Percentiles rank a stretch among this genome's conserved stretches.
Evolutionary conservation across 1,284 basidiomycete genomes (phyloP).

Genomic region (Puccinia triticina): DNA sequence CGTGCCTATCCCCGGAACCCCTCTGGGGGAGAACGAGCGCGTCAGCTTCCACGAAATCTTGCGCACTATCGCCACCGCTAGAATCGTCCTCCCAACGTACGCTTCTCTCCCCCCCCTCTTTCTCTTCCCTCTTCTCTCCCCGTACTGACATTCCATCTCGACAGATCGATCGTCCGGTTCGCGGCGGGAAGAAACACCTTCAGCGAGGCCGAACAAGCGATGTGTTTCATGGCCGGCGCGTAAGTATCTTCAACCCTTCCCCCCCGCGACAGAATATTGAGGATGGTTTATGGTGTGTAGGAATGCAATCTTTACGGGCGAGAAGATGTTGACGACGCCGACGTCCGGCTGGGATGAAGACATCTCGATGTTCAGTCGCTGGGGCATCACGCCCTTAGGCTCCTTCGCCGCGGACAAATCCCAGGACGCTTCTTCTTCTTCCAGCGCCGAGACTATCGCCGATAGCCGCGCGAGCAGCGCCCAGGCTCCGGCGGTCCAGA

Average conservation of each 20-base stretch:
- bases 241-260: neutral
- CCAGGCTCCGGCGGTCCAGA: neutral
- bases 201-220: constrained; percentile 87
- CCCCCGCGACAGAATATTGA: no score
- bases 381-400: constrained; percentile 91
- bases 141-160: neutral
- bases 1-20: constrained; percentile 68
- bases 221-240: constrained; percentile 98
- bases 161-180: constrained; percentile 84
- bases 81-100: constrained; percentile 79
- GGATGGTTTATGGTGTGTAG: neutral
- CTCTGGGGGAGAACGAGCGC: constrained; percentile 66
- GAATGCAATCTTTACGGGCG: constrained; percentile 96
- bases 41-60: constrained; percentile 73
- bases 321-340: constrained; percentile 96
- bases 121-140: neutral
- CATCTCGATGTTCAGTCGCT: constrained; percentile 87
- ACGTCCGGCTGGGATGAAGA: constrained; percentile 69
- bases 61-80: constrained; percentile 90
- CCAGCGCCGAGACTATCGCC: neutral
- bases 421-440: neutral
- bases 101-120: neutral
- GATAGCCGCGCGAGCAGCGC: neutral
- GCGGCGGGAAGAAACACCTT: constrained; percentile 91
- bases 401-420: constrained; percentile 56